These are phyloP conservation scores for Cucurbita pepo DNA, from an alignment of 306 rosid species.

Conservation along the genomic window DNA sequence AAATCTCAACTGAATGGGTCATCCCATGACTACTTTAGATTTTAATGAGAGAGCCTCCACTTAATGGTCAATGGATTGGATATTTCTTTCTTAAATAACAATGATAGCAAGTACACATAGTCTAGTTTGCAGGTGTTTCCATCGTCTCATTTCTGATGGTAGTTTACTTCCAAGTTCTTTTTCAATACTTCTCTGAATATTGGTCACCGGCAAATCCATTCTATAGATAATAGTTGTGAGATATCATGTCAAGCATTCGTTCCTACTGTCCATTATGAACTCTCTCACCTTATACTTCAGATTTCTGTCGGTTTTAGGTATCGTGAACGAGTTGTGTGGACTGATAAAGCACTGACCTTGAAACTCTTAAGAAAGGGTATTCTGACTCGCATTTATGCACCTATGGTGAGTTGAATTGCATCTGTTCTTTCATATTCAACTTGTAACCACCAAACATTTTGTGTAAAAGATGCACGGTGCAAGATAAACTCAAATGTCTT, in stretches of 20 bases:
- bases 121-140: neutral
- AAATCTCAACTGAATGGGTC: neutral
- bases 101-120: neutral
- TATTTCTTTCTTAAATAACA: neutral
- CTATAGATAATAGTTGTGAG: neutral
- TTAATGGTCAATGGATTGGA: neutral
- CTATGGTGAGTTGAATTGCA: conserved; percentile 37
- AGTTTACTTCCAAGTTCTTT: neutral
- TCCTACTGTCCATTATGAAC: neutral
- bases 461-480: neutral
- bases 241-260: neutral
- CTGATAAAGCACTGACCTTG: conserved; percentile 41
- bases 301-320: conserved; percentile 40
- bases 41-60: neutral
- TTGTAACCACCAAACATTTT: neutral
- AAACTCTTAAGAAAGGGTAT: conserved; percentile 76
- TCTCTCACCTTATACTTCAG: neutral
- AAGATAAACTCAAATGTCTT: neutral
- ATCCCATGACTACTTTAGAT: neutral
- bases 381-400: conserved; percentile 74
- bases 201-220: neutral
- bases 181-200: neutral
- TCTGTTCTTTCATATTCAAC: neutral
- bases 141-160: neutral
- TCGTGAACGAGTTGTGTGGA: conserved; percentile 79